These are phyloP conservation scores for Dalechampia spathulata DNA, from an alignment of 441 rosid genomes.

Conservation along the genomic window DNA sequence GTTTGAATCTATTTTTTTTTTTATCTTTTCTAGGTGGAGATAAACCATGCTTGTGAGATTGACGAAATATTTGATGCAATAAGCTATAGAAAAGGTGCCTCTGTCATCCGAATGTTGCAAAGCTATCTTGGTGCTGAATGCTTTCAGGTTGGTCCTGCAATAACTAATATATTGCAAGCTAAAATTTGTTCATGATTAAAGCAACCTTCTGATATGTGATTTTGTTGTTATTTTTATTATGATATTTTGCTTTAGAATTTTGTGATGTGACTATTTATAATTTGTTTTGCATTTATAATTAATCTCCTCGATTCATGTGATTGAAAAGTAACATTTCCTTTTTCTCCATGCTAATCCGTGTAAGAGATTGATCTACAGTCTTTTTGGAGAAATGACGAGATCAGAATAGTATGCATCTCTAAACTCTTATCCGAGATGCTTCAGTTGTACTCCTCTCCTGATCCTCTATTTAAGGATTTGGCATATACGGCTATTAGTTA, in stretches of 20 bases:
- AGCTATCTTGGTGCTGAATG: constrained; percentile 87
- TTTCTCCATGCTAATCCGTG: background rate
- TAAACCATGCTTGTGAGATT: constrained; percentile 80
- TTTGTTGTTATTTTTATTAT: background rate
- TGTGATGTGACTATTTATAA: no score
- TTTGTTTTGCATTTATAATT: background rate
- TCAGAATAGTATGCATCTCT: background rate
- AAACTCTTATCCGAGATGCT: constrained; percentile 5
- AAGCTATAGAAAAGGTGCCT: constrained; percentile 91
- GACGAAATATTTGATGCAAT: constrained; percentile 94
- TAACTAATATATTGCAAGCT: background rate
- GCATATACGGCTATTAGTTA: no score
- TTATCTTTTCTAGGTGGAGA: constrained; percentile 58
- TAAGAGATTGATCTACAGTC: background rate
- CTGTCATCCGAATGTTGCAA: constrained; percentile 92
- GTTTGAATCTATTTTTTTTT: constrained; percentile 2
- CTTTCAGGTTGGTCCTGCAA: constrained; percentile 68
- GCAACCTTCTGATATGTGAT: background rate
- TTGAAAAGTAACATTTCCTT: background rate
- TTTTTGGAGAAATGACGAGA: no score
- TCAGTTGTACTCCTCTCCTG: background rate
- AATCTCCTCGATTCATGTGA: background rate
- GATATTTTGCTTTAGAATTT: background rate
- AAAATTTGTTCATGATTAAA: background rate
- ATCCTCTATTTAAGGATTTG: no score